These are phyloP conservation scores for Coleophoma eucalyptorum DNA, from an alignment of 2,329 filamentous ascomycete species.

Conservation along the genomic window DNA sequence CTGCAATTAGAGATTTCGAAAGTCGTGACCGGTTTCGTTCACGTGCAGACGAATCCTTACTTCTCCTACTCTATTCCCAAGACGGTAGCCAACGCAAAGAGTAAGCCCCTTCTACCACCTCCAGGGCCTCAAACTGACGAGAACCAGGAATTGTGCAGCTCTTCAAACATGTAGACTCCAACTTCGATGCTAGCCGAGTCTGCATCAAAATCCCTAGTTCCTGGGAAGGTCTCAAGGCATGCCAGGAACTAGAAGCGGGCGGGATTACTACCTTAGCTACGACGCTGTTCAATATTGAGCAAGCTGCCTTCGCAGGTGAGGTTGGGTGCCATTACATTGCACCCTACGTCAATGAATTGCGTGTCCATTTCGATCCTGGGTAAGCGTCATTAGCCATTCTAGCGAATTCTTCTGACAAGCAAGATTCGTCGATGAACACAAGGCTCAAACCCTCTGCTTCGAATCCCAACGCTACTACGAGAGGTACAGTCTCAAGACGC, in stretches of 20 bases:
- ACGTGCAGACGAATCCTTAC: slow-evolving; percentile 58
- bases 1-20: slow-evolving; percentile 47
- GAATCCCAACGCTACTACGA: slow-evolving; percentile 50
- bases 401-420: neutral
- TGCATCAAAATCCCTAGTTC: slow-evolving; percentile 63
- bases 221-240: slow-evolving; percentile 61
- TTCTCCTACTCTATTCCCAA: slow-evolving; percentile 45
- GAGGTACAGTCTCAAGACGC: slow-evolving; percentile 35
- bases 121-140: too few species aligned
- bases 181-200: slow-evolving; percentile 42
- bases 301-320: slow-evolving; percentile 54
- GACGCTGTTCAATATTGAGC: slow-evolving; percentile 58
- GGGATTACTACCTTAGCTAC: slow-evolving; percentile 59
- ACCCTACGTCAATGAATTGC: slow-evolving; percentile 63
- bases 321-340: slow-evolving; percentile 58
- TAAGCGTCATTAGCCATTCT: slow-evolving; percentile 20
- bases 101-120: slow-evolving; percentile 30
- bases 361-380: slow-evolving; percentile 53
- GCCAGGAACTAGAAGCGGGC: slow-evolving; percentile 44
- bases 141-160: slow-evolving; percentile 44
- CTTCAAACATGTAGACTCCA: slow-evolving; percentile 38
- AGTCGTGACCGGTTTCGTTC: slow-evolving; percentile 46
- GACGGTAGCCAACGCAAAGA: slow-evolving; percentile 45
- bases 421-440: slow-evolving; percentile 44
- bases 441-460: slow-evolving; percentile 34